Evolutionary conservation across 257 asterid species (phyloP), one percentile per base, ranked within the genome.

Genomic region (Rubia yunnanensis): DNA sequence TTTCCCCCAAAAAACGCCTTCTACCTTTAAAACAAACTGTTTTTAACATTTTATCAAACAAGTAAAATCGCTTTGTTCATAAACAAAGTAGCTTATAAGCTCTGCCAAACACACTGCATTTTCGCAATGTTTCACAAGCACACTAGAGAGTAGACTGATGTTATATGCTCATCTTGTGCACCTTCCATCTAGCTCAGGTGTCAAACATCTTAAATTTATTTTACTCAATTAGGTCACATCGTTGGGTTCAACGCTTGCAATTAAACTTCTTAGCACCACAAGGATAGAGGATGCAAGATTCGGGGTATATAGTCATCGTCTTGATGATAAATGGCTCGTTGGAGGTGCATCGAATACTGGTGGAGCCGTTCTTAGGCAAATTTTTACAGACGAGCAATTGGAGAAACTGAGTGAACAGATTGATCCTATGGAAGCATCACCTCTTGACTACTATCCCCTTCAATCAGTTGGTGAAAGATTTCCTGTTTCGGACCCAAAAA

Each of bases 341-440:
- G 97, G 98, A 59, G 98, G 98, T 64, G 98, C 98, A 59, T 92
- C 98, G 70, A 92, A 92, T 75, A 89, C 98, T 14, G 98, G 98
- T 27, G 98, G 98, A 67, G 95, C 92, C 67, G 95, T 89, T 67
- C 92, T 92, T 36, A 84, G 95, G 79, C 80, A 84, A 75, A 56
- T 87, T 26, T 92, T 92, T 73, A 81, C 91, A 0, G 96, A 92
- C 66, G 91, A 85, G 55, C 86, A 92, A 75, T 74, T 92, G 55
- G 69, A 71, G 82, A 82, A 79, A 73, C 78, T 92, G 64, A 92
- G 98, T 41, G 77, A 73, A 71, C 81, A 83, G 64, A 92, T 92
- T 67, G 79, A 92, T 81, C 79, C 98, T 32, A 66, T 77, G 27
- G 70, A 70, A 73, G 78, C 81, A 74, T 92, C 96, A 68, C 84